Base-by-base conservation (phyloP, 2,329 filamentous ascomycete species). In the Alternaria gansuensis region DNA sequence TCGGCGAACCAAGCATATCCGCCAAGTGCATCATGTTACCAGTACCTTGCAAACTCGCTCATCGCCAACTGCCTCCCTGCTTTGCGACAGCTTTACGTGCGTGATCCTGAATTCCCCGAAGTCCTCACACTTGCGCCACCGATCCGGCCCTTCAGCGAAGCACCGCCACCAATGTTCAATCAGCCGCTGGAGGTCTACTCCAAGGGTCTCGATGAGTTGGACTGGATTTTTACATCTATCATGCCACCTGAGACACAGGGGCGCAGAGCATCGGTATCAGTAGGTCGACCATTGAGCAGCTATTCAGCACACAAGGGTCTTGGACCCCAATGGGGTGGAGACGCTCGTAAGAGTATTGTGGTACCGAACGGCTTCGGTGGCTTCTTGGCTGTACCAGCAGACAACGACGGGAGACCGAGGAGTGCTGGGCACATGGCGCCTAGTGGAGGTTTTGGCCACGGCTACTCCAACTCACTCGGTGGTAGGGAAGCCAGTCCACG, bases 1-100 rank as follows among this genome's bases (percentile, higher is more conserved):
- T 79, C 85, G 4, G 80, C 85, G 0, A 85, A 87, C 23, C 83
- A 88, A 10, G 75, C 84, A 50, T 81, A 83, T 49, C 78, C 81
- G 0, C 81, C 84, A 1, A 79, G 82, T 6, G 78, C 81, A 24
- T 85, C 83, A 17, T 96, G 97, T 80, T 96, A 97, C 77, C 86
- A 87, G 60, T 97, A 97, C 77, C 86, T 98, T 21, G 88, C 92
- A 26, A 86, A 86, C n/a, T 96, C 92, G 0, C 85, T 98, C 31
- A 86, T 95, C 60, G 85, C 87, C 14, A 90, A 89, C 62, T 85
- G 87, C 7, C 83, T 98, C 7, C 92, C 93, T 1, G 85, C 84
- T 34, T 83, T 98, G 8, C 84, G 84, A 34, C 86, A 88, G 23
- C 85, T 98, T 7, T 97, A 96, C 74, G 94, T 97, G 17, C 90